phyloP scores from a whole-genome alignment of 2,329 filamentous ascomycete genomes.

The Neobulgaria alba region DNA sequence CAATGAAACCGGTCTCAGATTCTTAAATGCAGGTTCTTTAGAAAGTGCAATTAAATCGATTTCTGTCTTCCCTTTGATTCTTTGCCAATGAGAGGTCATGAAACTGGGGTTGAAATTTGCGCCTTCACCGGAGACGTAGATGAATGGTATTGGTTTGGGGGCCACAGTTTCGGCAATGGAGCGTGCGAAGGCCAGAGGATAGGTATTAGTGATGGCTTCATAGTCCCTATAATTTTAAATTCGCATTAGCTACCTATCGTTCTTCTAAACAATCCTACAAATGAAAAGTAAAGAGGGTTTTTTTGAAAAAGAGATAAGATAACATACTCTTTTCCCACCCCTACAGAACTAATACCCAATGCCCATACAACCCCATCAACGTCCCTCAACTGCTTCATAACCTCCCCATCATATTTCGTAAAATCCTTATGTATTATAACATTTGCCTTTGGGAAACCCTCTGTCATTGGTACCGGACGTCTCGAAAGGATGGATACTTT shows the following conservation, averaged over 20 bases:
- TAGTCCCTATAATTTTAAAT: conserved; percentile 43
- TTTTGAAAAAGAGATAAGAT: not conserved
- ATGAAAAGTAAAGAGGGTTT: not conserved
- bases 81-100: conserved; percentile 49
- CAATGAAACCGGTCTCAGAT: conserved; percentile 46
- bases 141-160: conserved; percentile 52
- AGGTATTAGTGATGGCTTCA: conserved; percentile 58
- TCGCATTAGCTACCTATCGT: conserved; percentile 1
- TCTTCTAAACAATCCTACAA: not conserved
- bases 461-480: conserved; percentile 53
- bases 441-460: conserved; percentile 50
- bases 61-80: conserved; percentile 62
- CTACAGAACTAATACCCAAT: conserved; percentile 53
- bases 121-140: conserved; percentile 54
- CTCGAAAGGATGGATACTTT: conserved; percentile 62
- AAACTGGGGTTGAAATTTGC: conserved; percentile 47
- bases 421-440: conserved; percentile 65
- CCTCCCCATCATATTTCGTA: conserved; percentile 43
- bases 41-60: conserved; percentile 44
- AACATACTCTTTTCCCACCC: conserved; percentile 49
- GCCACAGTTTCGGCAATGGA: conserved; percentile 44
- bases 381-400: conserved; percentile 52
- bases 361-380: conserved; percentile 69
- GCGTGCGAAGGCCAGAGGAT: conserved; percentile 52
- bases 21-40: conserved; percentile 31